A percentile compares a stretch with the other conserved stretches of the same genome.
Evolutionary conservation across 2,329 filamentous ascomycete species (phyloP).

Genomic region (Scopulariopsis brevicaulis): DNA sequence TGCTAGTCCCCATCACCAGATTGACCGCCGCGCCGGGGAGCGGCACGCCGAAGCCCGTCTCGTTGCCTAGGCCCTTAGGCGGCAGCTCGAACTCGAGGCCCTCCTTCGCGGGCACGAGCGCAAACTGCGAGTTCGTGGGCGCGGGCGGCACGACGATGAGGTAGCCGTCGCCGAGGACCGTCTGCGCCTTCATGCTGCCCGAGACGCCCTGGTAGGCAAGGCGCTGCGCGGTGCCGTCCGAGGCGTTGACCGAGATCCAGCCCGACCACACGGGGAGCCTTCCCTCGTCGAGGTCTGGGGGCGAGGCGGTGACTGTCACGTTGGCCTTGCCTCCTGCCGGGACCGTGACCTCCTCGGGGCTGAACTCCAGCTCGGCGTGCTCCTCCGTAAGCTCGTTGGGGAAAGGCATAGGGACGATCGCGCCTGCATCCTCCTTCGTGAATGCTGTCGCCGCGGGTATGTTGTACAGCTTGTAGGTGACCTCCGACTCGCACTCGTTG

Average conservation of each 20-base stretch:
- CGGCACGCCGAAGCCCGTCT: background rate
- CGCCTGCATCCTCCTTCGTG: slow-evolving; percentile 26
- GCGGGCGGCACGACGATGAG: background rate
- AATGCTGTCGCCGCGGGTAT: slow-evolving; percentile 40
- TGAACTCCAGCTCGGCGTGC: slow-evolving; percentile 30
- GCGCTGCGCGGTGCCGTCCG: slow-evolving; percentile 20
- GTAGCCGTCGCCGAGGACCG: slow-evolving; percentile 17
- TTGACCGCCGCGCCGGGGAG: slow-evolving; percentile 4
- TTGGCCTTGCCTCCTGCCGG: slow-evolving; percentile 10
- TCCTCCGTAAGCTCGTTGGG: slow-evolving; percentile 30
- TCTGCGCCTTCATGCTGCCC: slow-evolving; percentile 18
- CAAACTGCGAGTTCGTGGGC: background rate
- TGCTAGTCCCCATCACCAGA: slow-evolving; percentile 31
- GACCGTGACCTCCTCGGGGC: slow-evolving; percentile 28
- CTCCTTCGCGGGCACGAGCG: background rate
- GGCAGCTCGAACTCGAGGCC: background rate
- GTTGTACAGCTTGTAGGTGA: slow-evolving; percentile 41
- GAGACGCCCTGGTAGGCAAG: slow-evolving; percentile 27
- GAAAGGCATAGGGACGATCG: slow-evolving; percentile 26
- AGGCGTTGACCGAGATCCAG: slow-evolving; percentile 26
- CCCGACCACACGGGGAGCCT: slow-evolving; percentile 29
- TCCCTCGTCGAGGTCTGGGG: slow-evolving; percentile 14
- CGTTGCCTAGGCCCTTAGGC: background rate
- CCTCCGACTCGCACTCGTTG: slow-evolving; percentile 35
- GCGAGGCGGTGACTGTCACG: slow-evolving; percentile 18